These are phyloP conservation scores for Cymbidium sinense DNA, from an alignment of 106 monocot species.

Conservation along the genomic window DNA sequence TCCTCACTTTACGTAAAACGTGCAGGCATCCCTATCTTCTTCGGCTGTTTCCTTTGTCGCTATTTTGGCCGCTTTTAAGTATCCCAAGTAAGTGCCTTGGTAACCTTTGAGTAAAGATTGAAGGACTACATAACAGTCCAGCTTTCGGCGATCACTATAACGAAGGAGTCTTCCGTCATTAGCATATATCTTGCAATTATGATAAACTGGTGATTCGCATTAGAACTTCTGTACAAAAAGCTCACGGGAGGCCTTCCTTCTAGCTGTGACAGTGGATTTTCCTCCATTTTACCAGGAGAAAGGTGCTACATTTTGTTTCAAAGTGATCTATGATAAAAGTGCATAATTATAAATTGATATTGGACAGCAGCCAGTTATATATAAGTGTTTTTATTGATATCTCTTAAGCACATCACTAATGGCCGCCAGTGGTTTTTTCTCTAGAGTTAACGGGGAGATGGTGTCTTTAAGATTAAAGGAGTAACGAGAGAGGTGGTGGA, in stretches of 20 bases:
- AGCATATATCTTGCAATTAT: slow-evolving; percentile 93
- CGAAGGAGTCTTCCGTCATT: slow-evolving; percentile 92
- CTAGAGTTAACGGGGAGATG: too few species aligned
- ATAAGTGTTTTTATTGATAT: slow-evolving; percentile 44
- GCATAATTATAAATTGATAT: slow-evolving; percentile 72
- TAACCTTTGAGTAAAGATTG: not conserved
- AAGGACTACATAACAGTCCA: slow-evolving; percentile 66
- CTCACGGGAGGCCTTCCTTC: slow-evolving; percentile 66
- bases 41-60: too few species aligned
- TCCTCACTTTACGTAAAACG: too few species aligned
- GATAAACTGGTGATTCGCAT: slow-evolving; percentile 94
- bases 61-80: too few species aligned
- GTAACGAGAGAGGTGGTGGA: too few species aligned
- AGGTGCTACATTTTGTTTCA: slow-evolving; percentile 30
- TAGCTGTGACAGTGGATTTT: slow-evolving; percentile 20
- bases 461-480: too few species aligned
- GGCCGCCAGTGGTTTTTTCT: too few species aligned
- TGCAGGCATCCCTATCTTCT: too few species aligned
- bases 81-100: not conserved
- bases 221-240: slow-evolving; percentile 92
- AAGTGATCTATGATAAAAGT: slow-evolving; percentile 55
- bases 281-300: slow-evolving; percentile 46
- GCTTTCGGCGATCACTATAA: slow-evolving; percentile 89
- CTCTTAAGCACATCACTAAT: slow-evolving; percentile 49
- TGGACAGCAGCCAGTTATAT: slow-evolving; percentile 34